Evolutionary conservation across 805 yeast species (phyloP), one percentile per base, ranked within the genome.

Genomic region (Saccharomycopsis sp.): DNA sequence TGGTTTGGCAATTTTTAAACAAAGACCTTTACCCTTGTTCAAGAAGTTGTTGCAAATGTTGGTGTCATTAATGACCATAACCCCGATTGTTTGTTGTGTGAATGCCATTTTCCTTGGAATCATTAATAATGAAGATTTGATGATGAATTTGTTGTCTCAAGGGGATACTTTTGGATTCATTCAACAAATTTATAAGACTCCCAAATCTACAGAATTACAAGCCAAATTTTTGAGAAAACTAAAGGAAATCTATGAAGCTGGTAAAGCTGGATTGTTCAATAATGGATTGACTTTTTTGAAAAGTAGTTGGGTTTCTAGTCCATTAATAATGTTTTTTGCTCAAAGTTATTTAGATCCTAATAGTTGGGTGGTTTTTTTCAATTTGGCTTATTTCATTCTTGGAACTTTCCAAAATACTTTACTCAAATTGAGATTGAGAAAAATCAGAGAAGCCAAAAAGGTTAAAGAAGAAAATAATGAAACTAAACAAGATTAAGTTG

Each of bases 321-420:
- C 74, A 10, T 50, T 70, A 2, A 67, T 76, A 4, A 57, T 76
- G 51, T 49, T 68, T 1, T 44, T 74, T 23, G 81, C 83, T 4
- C 86, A 78, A 52, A 69, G 62, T 38, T 74, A 64, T 46, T 49
- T 78, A 10, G 61, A 66, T 6, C 78, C 79, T 1, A 73, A 76
- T 50, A 58, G 69, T 23, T 78, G 86, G 86, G 76, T 74, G 9
- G 74, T 73, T 2, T 77, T 76, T 53, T 75, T 75, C 58, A 70
- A 69, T 48, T 47, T 72, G 25, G 70, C 76, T 18, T 76, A 69
- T 51, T 76, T 76, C 48, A 52, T 76, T 4, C 58, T 77, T 42
- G 82, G 82, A 1, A 77, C 84, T 1, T 64, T 66, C 41, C 80
- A 77, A 49, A 78, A 78, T 51, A 67, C 74, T 4, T 61, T 66